Conservation (phyloP, 306 rosid genomes). For the Mimosa bimucronata region DNA sequence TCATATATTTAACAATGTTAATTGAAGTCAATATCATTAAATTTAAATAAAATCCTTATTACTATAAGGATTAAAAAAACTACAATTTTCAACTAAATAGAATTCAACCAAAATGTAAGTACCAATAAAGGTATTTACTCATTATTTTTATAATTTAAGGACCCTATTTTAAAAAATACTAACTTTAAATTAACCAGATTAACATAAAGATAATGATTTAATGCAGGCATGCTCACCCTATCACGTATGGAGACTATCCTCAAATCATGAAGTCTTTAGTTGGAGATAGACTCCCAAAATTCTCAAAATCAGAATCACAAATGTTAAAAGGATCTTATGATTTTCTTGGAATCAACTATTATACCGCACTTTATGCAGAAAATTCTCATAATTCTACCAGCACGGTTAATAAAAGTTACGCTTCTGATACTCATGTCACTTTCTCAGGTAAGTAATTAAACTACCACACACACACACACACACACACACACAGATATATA, state of each 20-base stretch:
- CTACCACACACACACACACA: no score
- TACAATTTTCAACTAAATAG: no score
- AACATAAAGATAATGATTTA: background rate
- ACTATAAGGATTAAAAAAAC: no score
- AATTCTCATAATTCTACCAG: conserved; percentile 19
- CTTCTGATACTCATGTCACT: conserved; percentile 27
- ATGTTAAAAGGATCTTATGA: conserved; percentile 49
- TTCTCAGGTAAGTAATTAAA: background rate
- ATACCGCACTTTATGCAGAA: conserved; percentile 47
- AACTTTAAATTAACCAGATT: background rate
- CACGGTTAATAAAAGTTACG: background rate
- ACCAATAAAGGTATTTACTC: no score
- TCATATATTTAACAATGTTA: no score
- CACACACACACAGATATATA: no score
- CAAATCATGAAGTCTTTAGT: conserved; percentile 42
- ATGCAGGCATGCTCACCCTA: conserved; percentile 53
- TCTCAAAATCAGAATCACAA: conserved; percentile 41
- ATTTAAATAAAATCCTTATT: no score
- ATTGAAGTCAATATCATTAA: no score
- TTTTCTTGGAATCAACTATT: conserved; percentile 73
- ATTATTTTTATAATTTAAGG: no score
- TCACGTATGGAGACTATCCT: conserved; percentile 66
- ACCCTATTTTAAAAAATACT: background rate
- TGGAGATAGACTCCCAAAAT: conserved; percentile 61
- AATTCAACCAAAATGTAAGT: no score